Percentiles rank a stretch among this genome's conserved stretches.
Conservation (phyloP, 2,329 filamentous ascomycete species). For the Catunica adiposa region DNA sequence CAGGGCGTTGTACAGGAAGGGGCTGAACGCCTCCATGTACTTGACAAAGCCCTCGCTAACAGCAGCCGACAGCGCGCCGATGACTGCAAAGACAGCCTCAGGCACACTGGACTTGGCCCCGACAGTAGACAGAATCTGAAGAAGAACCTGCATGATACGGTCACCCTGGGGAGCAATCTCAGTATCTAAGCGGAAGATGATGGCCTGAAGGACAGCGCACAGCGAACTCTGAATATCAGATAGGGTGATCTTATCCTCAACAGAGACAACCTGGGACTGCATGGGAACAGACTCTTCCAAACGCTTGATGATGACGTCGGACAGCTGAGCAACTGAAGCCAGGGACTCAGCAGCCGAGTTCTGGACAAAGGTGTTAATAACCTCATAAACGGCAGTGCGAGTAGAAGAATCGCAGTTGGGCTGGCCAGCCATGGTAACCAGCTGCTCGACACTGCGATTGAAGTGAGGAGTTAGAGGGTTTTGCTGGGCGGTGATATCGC, state of each 20-base stretch:
- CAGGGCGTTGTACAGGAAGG: constrained; percentile 85
- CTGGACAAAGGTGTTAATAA: constrained; percentile 84
- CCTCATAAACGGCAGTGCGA: constrained; percentile 90
- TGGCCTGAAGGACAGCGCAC: constrained; percentile 76
- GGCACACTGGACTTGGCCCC: constrained; percentile 83
- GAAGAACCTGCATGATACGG: constrained; percentile 77
- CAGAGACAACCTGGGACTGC: constrained; percentile 84
- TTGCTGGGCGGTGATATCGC: constrained; percentile 56
- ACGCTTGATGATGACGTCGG: constrained; percentile 76
- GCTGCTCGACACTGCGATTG: constrained; percentile 71
- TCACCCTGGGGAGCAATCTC: constrained; percentile 84
- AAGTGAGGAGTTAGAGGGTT: constrained; percentile 88
- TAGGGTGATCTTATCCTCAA: constrained; percentile 87
- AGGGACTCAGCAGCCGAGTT: constrained; percentile 81
- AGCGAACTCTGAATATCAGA: constrained; percentile 98
- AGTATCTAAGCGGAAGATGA: constrained; percentile 77
- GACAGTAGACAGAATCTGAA: constrained; percentile 63
- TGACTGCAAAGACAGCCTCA: constrained; percentile 80
- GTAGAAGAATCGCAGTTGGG: constrained; percentile 72
- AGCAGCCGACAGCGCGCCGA: constrained; percentile 80
- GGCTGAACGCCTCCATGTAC: constrained; percentile 92
- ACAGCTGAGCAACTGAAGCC: constrained; percentile 61
- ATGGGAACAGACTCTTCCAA: constrained; percentile 79
- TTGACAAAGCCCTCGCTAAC: constrained; percentile 86
- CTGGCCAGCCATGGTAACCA: constrained; percentile 73